Evolutionary conservation across 2,329 filamentous ascomycete species (phyloP), one percentile per base, ranked within the genome.

Genomic region (Colletotrichum liaoningense): DNA sequence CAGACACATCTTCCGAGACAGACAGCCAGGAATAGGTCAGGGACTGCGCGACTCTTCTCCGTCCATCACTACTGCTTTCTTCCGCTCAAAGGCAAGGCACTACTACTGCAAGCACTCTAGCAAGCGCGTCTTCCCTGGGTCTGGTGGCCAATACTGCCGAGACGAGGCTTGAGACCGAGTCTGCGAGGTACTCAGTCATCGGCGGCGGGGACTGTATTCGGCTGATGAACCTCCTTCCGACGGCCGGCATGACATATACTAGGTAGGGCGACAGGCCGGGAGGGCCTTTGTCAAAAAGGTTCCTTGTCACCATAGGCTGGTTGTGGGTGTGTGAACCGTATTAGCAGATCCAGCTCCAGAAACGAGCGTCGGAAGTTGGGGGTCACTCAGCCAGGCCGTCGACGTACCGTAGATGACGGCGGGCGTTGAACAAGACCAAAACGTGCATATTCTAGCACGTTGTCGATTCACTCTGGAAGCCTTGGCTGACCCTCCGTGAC

Each of bases 71-170:
- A 26, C 66, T 42, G 58, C 30, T 58, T 72, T 63, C 65, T 49
- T 55, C 38, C 66, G 46, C 49, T 58, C 46, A 65, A 28, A 7
- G 52, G 56, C 22, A 52, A 22, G 59, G 26, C 42, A 52, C 67
- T 69, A 73, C 14, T 49, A 73, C 70, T 73, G 70, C 70, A 70
- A 69, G 70, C 59, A 70, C 70, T 73, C 66, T 73, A 65, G 60
- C 46, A 62, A 65, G 55, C 60, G 59, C 30, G 38, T 55, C 24
- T 69, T 28, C 22, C 16, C 19, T 52, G 28, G 33, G 54, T 19
- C 38, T 42, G 38, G 38, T 14, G n/a, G 54, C 54, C 59, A 68
- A 58, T 56, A 19, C 38, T 19, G 22, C 42, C 19, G 46, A 73
- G 67, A 46, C 60, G 66, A 73, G 63, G 42, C 55, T n/a, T 19